Percentiles rank a stretch among this genome's conserved stretches.
Conservation (phyloP, 306 rosid species). For the Cucurbita ficifolia region DNA sequence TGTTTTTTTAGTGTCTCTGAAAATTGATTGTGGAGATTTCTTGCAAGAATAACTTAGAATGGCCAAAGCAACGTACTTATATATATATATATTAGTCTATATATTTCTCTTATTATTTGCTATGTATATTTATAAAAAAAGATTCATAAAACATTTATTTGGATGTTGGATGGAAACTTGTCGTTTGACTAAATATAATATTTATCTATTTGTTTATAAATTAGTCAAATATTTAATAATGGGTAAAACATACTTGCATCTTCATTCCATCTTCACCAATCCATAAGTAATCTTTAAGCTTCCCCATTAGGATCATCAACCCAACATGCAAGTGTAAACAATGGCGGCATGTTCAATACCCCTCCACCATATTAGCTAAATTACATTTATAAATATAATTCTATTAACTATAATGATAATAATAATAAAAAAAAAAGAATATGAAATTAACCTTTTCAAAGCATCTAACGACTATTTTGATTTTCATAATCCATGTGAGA, state of each 20-base stretch:
- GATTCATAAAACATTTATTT: too few relatives aligned
- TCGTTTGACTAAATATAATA: too few relatives aligned
- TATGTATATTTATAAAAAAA: too few relatives aligned
- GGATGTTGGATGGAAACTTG: too few relatives aligned
- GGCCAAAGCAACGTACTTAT: neutral
- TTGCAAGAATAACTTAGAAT: constrained; percentile 1
- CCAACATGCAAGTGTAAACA: constrained; percentile 88
- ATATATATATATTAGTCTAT: neutral
- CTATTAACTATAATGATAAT: too few relatives aligned
- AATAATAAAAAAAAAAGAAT: too few relatives aligned
- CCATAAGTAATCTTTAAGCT: constrained; percentile 84
- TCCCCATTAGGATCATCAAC: constrained; percentile 79
- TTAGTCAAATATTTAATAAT: too few relatives aligned
- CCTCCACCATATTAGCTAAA: neutral
- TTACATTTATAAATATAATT: neutral
- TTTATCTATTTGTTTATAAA: too few relatives aligned
- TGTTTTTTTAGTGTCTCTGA: neutral
- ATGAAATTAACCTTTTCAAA: neutral
- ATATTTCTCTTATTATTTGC: neutral
- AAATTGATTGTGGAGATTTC: neutral
- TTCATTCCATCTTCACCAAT: constrained; percentile 97
- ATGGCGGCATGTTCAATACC: constrained; percentile 33
- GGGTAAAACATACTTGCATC: too few relatives aligned
- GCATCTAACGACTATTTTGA: neutral
- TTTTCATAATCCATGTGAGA: constrained; percentile 24